A percentile compares a stretch with the other conserved stretches of the same genome.
Evolutionary conservation across 768 basidiomycete genomes (phyloP).

Genomic region (Mrakia blollopis): DNA sequence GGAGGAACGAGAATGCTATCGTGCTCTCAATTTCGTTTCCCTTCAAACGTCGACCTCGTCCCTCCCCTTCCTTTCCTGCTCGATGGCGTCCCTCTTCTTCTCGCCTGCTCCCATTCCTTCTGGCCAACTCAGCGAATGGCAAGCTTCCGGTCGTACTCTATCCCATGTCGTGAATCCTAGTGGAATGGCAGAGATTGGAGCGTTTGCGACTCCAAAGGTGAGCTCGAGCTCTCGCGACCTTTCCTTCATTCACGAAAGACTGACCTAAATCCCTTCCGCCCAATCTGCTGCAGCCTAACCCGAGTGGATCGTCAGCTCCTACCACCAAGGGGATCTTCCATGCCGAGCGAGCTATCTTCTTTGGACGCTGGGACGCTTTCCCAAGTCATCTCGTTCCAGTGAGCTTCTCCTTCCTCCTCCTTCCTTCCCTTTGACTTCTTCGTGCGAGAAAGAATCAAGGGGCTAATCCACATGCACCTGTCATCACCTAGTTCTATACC

Average conservation of each 20-base stretch:
- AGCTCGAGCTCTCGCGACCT: neutral
- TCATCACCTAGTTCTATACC: constrained; percentile 22
- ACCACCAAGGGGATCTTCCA: neutral
- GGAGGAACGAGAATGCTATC: too few relatives aligned
- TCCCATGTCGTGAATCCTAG: constrained; percentile 16
- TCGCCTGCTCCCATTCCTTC: constrained; percentile 17
- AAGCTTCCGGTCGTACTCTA: constrained; percentile 8
- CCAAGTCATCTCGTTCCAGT: constrained; percentile 31
- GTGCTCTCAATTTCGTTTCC: too few relatives aligned
- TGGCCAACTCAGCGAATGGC: constrained; percentile 1
- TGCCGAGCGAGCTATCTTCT: constrained; percentile 25
- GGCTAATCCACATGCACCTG: neutral
- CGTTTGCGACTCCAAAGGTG: neutral
- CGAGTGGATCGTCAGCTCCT: neutral
- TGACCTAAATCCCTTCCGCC: neutral
- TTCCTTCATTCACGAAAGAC: neutral
- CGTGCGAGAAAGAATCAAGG: too few relatives aligned
- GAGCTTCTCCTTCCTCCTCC: neutral
- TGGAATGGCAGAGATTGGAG: constrained; percentile 15
- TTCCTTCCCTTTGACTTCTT: neutral
- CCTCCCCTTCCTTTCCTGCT: neutral
- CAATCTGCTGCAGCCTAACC: neutral
- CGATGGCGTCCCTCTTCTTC: constrained; percentile 24
- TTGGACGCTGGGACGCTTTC: constrained; percentile 23
- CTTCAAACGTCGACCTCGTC: constrained; percentile 5